Evolutionary conservation across 2,329 filamentous ascomycete species (phyloP), one percentile per base, ranked within the genome.

Genomic region (Fusarium concolor): DNA sequence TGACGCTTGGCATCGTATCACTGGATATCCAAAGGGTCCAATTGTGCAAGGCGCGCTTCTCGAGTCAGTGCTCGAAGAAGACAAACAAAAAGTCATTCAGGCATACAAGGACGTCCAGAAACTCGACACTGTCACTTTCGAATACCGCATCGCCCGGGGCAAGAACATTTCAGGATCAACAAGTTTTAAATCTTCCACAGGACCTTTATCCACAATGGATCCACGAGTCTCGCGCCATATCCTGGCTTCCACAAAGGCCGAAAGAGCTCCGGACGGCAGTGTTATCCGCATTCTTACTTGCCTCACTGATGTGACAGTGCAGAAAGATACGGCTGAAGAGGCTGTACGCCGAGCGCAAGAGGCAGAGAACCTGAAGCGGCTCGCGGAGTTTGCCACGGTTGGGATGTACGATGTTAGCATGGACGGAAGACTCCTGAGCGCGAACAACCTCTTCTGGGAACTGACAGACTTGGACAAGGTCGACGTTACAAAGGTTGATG

Each of bases 1-100:
- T 71, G 86, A 91, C 49, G 87, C 89, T 10, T 93, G 84, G 81
- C 82, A 85, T 68, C 80, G 81, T 38, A 85, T 87, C 35, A 85
- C 83, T 2, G 83, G 84, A 2, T 79, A 81, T 45, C 75, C 80
- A 37, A 76, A 68, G 62, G 78, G 76, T 17, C 65, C 75, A 9
- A 71, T 80, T 17, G 68, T 68, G 5, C 65, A 75, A 10, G 70
- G 78, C 41, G 80, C 77, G 9, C 79, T 86, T 43, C 70, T 85
- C 9, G 77, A 80, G 8, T 82, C 78, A 20, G 79, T 85, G 4
- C 76, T 83, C 4, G 82, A 84, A 20, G 82, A 84, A 44, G 84
- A 86, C 65, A 80, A 77, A 35, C 68, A 74, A 11, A 79, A 77
- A 47, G 78, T 86, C 22, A 69, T 76, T 6, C 74, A 76, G 49